These are phyloP conservation scores for Decorospora gaudefroyi DNA, from an alignment of 2,329 filamentous ascomycete genomes.

Conservation along the genomic window DNA sequence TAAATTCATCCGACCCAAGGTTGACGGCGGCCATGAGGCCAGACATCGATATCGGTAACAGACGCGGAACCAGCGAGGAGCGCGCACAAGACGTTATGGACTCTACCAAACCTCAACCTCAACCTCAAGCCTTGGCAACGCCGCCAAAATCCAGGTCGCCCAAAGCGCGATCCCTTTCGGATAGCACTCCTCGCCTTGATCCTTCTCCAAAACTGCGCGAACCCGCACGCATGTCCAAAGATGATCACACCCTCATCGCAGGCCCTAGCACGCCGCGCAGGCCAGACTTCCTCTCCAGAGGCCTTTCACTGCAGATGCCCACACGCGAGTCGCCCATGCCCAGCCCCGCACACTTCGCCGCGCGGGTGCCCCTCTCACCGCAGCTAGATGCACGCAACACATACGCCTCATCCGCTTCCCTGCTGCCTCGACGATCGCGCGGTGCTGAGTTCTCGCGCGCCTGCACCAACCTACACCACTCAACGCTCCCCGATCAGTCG, in stretches of 20 bases:
- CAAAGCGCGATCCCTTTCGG: constrained; percentile 53
- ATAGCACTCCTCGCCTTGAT: constrained; percentile 51
- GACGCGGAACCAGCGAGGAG: constrained; percentile 20
- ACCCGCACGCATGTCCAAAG: constrained; percentile 47
- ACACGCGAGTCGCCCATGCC: constrained; percentile 54
- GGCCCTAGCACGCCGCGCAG: constrained; percentile 68
- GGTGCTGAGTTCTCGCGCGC: constrained; percentile 92
- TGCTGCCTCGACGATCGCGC: constrained; percentile 84
- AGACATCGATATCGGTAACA: constrained; percentile 22
- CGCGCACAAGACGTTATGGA: constrained; percentile 23
- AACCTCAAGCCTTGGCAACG: constrained; percentile 30
- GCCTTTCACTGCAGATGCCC: constrained; percentile 73
- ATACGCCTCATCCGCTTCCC: constrained; percentile 79
- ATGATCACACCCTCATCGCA: constrained; percentile 51
- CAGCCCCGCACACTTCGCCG: constrained; percentile 57
- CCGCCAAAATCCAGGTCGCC: constrained; percentile 45
- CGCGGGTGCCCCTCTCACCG: constrained; percentile 74
- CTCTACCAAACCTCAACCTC: no score
- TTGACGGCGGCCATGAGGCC: constrained; percentile 30
- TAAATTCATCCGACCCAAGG: constrained; percentile 24
- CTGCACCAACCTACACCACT: constrained; percentile 93
- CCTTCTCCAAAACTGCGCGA: constrained; percentile 54
- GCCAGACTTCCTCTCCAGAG: constrained; percentile 64
- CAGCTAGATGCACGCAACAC: constrained; percentile 83
- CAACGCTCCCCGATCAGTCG: constrained; percentile 83